Base-by-base conservation (phyloP, 768 basidiomycete species). In the Tulasnella sp. region DNA sequence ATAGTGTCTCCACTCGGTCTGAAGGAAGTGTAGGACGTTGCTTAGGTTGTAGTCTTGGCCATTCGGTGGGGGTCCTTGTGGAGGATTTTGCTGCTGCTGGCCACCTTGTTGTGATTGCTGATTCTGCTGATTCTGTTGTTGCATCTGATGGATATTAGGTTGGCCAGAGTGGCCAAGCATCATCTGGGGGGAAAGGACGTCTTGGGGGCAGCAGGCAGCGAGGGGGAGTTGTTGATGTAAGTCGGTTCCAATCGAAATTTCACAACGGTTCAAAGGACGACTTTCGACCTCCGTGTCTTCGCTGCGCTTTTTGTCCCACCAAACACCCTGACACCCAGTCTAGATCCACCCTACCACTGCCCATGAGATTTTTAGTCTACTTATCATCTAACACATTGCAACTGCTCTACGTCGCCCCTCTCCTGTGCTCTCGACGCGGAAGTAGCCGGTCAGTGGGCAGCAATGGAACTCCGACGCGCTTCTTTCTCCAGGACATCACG, bases 1-100 rank as follows among this genome's bases (percentile, higher is more conserved):
- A 85, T 98, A 99, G 81, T 95, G 90, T 82, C 98, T 90, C 96
- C 97, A 98, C 89, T 99, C 98, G 31, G 95, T 96, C 88, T 99
- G 98, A 76, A 99, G 90, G 86, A 96, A 99, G 88, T 99, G 98
- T 82, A 99, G 90, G 81, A 99, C 96, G 84, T 91, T 93, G 8
- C 96, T 97, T 78, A 99, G 92, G 73, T 93, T 98, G 86, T 94
- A 95, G 86, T 97, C 96, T 86, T 96, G 94, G 82, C 94, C 94
- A 84, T 93, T 95, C 87, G 93, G 93, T 22, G 94, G 94, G 48
- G 92, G 92, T 24, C 93, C 93, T 11, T 92, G 92, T 6, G 92
- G 93, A 37, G 83, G 84, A 24, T 82, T 76, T 77, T 84, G 84
- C 75, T 82, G 82, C 46, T 83, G 79, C 83, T 89, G 88, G 82